Percentiles rank a stretch among this genome's conserved stretches.
phyloP scores from a whole-genome alignment of 164 flowering plant species.

The Hamamelis virginiana region DNA sequence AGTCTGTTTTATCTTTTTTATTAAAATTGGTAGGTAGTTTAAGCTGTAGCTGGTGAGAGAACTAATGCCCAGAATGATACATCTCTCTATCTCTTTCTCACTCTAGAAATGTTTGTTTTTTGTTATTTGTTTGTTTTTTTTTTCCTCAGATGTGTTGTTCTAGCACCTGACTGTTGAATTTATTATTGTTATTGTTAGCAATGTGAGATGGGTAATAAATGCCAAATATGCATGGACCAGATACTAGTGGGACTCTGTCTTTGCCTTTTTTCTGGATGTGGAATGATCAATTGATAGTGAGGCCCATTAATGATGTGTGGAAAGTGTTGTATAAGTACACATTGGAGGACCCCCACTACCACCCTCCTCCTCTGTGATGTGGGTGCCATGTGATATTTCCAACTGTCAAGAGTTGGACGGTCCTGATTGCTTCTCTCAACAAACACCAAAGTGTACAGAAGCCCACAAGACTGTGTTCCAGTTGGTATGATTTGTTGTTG shows the following conservation, averaged over 20 bases:
- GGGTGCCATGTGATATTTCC: conserved; percentile 10
- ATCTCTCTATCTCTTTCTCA: conserved; percentile 8
- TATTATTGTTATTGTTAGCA: conserved; percentile 37
- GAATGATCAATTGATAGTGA: conserved; percentile 26
- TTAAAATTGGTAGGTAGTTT: conserved; percentile 31
- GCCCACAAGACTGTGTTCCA: neutral
- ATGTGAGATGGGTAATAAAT: conserved; percentile 46
- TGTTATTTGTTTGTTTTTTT: conserved; percentile 9
- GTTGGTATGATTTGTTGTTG: neutral
- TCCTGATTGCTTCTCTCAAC: neutral
- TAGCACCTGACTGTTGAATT: conserved; percentile 39
- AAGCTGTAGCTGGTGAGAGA: conserved; percentile 25
- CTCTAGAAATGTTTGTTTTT: conserved; percentile 6
- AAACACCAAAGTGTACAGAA: neutral
- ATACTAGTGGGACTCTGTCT: conserved; percentile 9
- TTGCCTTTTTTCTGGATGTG: conserved; percentile 15
- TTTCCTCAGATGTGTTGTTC: conserved; percentile 23
- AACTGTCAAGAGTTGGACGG: neutral
- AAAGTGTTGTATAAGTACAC: conserved; percentile 41
- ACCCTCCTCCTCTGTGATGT: neutral
- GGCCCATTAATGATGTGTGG: conserved; percentile 33
- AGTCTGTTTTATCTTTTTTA: conserved; percentile 21
- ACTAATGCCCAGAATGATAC: conserved; percentile 19
- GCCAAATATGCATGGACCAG: conserved; percentile 36
- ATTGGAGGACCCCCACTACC: conserved; percentile 25